Evolutionary conservation across 2,329 filamentous ascomycete genomes (phyloP).

Genomic region (Didymosphaeria variabile): DNA sequence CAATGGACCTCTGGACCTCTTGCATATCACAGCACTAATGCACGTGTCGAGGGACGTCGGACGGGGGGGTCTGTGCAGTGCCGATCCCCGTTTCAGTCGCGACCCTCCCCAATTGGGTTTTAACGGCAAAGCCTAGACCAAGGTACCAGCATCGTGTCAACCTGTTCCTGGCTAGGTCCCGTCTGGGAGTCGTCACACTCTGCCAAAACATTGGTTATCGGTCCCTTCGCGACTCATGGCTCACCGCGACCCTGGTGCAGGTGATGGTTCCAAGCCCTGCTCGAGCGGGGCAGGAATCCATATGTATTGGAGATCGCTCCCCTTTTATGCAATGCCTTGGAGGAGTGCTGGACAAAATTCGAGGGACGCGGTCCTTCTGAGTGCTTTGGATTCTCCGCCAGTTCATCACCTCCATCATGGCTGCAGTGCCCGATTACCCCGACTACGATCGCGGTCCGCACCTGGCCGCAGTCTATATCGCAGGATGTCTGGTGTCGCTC

Average conservation of each 20-base stretch:
- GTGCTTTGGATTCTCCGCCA: constrained; percentile 4
- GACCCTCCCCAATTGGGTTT: constrained; percentile 11
- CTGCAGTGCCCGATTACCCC: constrained; percentile 9
- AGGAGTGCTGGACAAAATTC: constrained; percentile 2
- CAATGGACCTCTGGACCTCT: neutral
- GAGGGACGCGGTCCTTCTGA: constrained; percentile 2
- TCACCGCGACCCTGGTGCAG: neutral
- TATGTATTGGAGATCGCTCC: constrained; percentile 10
- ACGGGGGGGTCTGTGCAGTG: constrained; percentile 13
- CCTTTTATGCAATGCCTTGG: constrained; percentile 8
- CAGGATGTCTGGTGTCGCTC: constrained; percentile 25
- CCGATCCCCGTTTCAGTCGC: constrained; percentile 9
- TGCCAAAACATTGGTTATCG: constrained; percentile 7
- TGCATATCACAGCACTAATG: constrained; percentile 17
- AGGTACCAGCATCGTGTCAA: constrained; percentile 7
- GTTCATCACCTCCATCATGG: constrained; percentile 11
- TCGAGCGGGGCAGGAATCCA: constrained; percentile 9
- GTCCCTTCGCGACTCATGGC: constrained; percentile 2
- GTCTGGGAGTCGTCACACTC: constrained; percentile 6
- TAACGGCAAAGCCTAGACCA: constrained; percentile 7
- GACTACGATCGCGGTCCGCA: constrained; percentile 26
- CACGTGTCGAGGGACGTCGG: constrained; percentile 11
- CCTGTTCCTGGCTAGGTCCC: constrained; percentile 5
- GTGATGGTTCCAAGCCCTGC: constrained; percentile 3
- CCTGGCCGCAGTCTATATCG: constrained; percentile 29